Evolutionary conservation across 208 protist genomes (phyloP).

Genomic region (Leishmania guyanensis): DNA sequence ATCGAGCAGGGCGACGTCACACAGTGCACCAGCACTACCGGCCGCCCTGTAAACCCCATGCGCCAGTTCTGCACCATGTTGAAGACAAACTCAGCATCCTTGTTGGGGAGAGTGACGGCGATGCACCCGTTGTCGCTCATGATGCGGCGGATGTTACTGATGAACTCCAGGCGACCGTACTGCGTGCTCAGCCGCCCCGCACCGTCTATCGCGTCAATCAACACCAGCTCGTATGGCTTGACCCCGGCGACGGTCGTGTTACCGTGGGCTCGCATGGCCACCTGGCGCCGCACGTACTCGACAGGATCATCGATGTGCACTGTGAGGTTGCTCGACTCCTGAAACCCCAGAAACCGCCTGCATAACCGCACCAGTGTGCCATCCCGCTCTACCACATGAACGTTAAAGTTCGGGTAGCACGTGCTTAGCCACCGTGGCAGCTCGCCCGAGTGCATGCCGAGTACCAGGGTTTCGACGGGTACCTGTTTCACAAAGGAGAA

Average conservation of each 20-base stretch:
- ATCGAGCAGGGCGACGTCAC: constrained; percentile 76
- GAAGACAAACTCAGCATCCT: constrained; percentile 69
- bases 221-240: constrained; percentile 73
- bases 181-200: constrained; percentile 63
- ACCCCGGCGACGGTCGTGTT: constrained; percentile 2
- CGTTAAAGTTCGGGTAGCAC: constrained; percentile 83
- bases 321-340: constrained; percentile 73
- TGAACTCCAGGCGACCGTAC: constrained; percentile 82
- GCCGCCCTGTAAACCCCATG: constrained; percentile 74
- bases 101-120: constrained; percentile 74
- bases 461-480: constrained; percentile 70
- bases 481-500: constrained; percentile 79
- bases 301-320: constrained; percentile 68
- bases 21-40: constrained; percentile 85
- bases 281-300: constrained; percentile 60
- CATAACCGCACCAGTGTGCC: constrained; percentile 76
- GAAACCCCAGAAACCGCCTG: constrained; percentile 78
- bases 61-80: constrained; percentile 90
- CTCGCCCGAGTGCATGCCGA: constrained; percentile 83
- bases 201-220: constrained; percentile 79
- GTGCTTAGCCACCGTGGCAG: constrained; percentile 81
- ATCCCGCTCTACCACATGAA: constrained; percentile 88
- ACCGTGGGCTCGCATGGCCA: constrained; percentile 19
- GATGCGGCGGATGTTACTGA: constrained; percentile 67
- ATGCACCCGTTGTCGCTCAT: constrained; percentile 72